A percentile compares a stretch with the other conserved stretches of the same genome.
These are phyloP conservation scores for Chrysoporthe puriensis DNA, from an alignment of 2,329 filamentous ascomycete genomes.

Conservation along the genomic window DNA sequence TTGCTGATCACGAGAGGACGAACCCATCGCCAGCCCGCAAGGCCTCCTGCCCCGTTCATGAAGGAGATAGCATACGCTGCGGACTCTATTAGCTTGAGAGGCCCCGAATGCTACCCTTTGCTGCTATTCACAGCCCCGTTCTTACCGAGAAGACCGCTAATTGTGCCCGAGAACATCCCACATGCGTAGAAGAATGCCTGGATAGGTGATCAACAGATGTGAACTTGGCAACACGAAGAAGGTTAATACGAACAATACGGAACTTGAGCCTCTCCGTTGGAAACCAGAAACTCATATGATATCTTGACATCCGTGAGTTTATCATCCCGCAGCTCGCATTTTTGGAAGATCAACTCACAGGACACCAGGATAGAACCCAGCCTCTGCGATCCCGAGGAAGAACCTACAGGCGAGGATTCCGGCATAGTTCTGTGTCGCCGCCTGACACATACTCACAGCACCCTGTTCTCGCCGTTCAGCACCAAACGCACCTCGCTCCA, in stretches of 20 bases:
- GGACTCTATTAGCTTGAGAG: not conserved
- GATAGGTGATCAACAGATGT: not conserved
- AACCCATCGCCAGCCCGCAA: slow-evolving; percentile 37
- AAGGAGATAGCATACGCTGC: slow-evolving; percentile 36
- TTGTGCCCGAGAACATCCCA: slow-evolving; percentile 39
- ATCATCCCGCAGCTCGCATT: not conserved
- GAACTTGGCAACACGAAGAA: not conserved
- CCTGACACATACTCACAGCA: slow-evolving; percentile 33
- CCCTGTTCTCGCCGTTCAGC: slow-evolving; percentile 16
- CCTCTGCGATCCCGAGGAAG: slow-evolving; percentile 36
- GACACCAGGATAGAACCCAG: slow-evolving; percentile 38
- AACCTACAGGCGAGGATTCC: slow-evolving; percentile 36
- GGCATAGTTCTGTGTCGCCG: slow-evolving; percentile 33
- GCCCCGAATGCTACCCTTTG: too few relatives aligned
- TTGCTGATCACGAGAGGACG: not conserved
- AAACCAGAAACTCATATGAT: slow-evolving; percentile 40
- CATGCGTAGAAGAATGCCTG: slow-evolving; percentile 40
- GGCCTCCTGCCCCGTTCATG: slow-evolving; percentile 33
- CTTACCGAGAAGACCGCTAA: slow-evolving; percentile 36
- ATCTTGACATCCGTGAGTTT: slow-evolving; percentile 22
- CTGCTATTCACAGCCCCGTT: too few relatives aligned
- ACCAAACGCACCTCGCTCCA: not conserved
- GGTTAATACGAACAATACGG: slow-evolving; percentile 33
- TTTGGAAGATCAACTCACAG: slow-evolving; percentile 21
- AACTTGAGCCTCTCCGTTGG: slow-evolving; percentile 38